These are phyloP conservation scores for Laburnicola sp. DNA, from an alignment of 2,329 filamentous ascomycete genomes.

Conservation along the genomic window DNA sequence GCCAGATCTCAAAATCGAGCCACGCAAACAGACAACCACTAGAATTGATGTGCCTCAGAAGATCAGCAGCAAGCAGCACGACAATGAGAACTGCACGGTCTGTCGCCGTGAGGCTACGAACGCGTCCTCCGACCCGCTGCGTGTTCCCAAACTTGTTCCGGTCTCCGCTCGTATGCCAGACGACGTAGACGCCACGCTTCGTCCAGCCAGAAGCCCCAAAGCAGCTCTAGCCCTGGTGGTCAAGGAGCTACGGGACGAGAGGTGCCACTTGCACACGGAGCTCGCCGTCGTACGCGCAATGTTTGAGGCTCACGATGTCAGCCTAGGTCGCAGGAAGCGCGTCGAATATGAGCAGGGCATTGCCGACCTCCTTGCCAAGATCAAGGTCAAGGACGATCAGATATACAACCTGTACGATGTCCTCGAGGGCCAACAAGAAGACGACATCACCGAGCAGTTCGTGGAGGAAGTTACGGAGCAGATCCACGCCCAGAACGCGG, in stretches of 20 bases:
- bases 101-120: conserved; percentile 53
- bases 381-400: conserved; percentile 75
- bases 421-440: conserved; percentile 74
- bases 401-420: conserved; percentile 85
- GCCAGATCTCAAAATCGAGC: conserved; percentile 62
- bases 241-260: conserved; percentile 78
- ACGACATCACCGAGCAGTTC: conserved; percentile 51
- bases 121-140: conserved; percentile 33
- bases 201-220: conserved; percentile 66
- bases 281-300: conserved; percentile 63
- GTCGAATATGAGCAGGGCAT: conserved; percentile 64
- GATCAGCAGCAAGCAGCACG: conserved; percentile 49
- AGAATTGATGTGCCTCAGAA: conserved; percentile 25
- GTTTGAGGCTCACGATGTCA: conserved; percentile 64
- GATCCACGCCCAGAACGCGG: conserved; percentile 46
- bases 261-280: conserved; percentile 72
- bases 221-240: conserved; percentile 79
- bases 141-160: conserved; percentile 55
- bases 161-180: conserved; percentile 56
- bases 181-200: conserved; percentile 62
- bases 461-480: conserved; percentile 50
- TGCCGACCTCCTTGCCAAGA: conserved; percentile 61
- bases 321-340: conserved; percentile 65
- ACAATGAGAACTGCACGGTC: conserved; percentile 59
- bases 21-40: conserved; percentile 26